Base-by-base conservation (phyloP, 257 asterid genomes). In the Solanum arcanum region DNA sequence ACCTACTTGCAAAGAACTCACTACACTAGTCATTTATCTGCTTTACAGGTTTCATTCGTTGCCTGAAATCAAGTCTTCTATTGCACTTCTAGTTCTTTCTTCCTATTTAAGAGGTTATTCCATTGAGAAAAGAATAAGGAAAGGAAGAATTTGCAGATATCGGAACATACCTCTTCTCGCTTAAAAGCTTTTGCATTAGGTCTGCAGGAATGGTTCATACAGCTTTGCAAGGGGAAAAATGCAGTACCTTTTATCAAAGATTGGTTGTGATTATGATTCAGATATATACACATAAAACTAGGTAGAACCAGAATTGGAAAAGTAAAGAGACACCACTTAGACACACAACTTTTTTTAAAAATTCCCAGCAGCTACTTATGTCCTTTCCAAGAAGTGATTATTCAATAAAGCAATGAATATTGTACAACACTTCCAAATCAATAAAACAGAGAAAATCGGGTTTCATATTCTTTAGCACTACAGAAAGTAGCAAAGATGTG, bases 131-230 rank as follows among this genome's bases (percentile, higher is more conserved):
- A 81, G 69, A 49, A 81, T 5, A 29, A 47, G 59, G 59, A 41
- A 23, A 41, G 64, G 1, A 23, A 78, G 27, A 80, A 78, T 27
- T 31, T 18, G 46, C 69, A 49, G 85, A 81, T 81, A 49, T 29
- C 12, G 31, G 39, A 49, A 83, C 90, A 16, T 88, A 97, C 99
- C 98, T 94, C 97, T 69, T 97, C 99, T 35, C 98, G 89, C 89
- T 97, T 97, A 70, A 94, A 97, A 59, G 99, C 98, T 92, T 90
- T 97, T 39, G 98, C 98, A 89, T 96, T 96, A 59, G 99, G 99
- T 89, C 86, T 66, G 88, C 99, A 97, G 0, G 98, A 95, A 91
- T 97, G 99, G 86, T 97, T 97, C 93, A 95, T 94, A 88, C 99
- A 97, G 78, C 99, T 95, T 91, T 94, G 99, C 87, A 97, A 52